phyloP scores from a whole-genome alignment of 306 rosid species.

The Prinsepia uniflora region DNA sequence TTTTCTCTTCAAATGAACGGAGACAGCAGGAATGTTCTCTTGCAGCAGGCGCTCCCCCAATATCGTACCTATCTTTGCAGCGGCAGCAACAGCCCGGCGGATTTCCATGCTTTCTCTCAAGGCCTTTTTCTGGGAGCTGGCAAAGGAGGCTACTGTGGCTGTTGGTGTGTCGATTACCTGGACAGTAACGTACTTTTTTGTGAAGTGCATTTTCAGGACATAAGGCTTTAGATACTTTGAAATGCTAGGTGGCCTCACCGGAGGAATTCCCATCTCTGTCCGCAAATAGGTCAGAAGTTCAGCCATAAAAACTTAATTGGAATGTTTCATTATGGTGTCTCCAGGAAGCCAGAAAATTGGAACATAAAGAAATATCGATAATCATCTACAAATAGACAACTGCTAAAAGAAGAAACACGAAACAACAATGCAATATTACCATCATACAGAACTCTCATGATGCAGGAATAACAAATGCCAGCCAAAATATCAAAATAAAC shows the following conservation, averaged over 20 bases:
- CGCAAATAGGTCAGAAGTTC: constrained; percentile 5
- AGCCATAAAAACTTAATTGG: not conserved
- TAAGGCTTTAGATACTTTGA: constrained; percentile 72
- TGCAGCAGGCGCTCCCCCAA: constrained; percentile 72
- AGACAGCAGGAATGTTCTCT: constrained; percentile 70
- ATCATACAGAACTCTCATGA: not conserved
- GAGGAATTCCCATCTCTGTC: constrained; percentile 68
- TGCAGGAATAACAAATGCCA: not conserved
- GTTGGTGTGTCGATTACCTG: constrained; percentile 80
- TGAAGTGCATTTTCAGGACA: constrained; percentile 81
- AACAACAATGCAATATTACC: not conserved
- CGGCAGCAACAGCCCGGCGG: constrained; percentile 78
- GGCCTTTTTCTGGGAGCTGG: constrained; percentile 78
- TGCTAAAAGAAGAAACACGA: not conserved
- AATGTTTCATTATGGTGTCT: not conserved
- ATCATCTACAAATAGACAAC: not conserved
- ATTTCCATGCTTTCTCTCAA: constrained; percentile 59
- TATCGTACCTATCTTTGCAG: constrained; percentile 78
- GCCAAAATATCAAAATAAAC: not conserved
- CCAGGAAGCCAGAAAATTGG: not conserved
- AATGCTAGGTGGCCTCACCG: constrained; percentile 57
- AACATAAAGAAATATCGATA: not conserved
- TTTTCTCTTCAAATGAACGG: constrained; percentile 78
- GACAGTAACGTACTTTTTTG: constrained; percentile 71
- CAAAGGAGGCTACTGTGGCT: constrained; percentile 76